These are phyloP conservation scores for Teratosphaeria epicoccoides DNA, from an alignment of 2,329 filamentous ascomycete genomes.

Conservation along the genomic window DNA sequence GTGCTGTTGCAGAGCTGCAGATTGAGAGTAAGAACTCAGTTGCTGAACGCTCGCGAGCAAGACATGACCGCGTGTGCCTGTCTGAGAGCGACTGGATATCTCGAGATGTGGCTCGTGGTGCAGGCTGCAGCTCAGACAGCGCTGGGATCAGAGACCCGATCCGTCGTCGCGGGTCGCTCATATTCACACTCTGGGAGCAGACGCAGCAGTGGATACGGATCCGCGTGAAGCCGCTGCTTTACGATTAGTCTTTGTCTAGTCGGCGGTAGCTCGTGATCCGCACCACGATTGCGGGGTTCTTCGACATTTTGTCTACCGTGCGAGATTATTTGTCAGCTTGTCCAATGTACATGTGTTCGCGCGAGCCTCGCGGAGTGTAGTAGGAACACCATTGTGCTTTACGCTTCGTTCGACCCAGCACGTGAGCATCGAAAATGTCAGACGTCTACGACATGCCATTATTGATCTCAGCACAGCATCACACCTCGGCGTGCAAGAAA, in stretches of 20 bases:
- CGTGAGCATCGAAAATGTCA: no score
- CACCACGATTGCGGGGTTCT: not conserved
- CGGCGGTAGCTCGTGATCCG: not conserved
- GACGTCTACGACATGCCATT: no score
- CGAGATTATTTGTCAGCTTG: not conserved
- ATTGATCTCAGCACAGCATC: no score
- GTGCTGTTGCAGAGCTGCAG: not conserved
- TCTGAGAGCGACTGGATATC: no score
- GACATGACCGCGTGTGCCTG: not conserved
- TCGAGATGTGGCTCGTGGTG: no score
- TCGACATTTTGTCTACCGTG: not conserved
- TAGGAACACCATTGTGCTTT: no score
- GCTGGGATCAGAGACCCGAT: no score
- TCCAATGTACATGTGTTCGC: no score
- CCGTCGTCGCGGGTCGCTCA: not conserved
- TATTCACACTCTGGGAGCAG: not conserved
- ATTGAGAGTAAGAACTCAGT: not conserved
- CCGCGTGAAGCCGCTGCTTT: not conserved
- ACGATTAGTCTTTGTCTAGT: not conserved
- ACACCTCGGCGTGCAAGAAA: no score
- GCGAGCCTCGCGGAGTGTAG: no score
- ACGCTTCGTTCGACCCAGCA: no score
- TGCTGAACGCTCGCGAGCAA: not conserved
- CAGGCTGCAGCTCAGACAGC: no score
- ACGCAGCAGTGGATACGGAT: not conserved